Conservation (phyloP, 192 early-diverging fungal genomes). For the Backusella macrospora region DNA sequence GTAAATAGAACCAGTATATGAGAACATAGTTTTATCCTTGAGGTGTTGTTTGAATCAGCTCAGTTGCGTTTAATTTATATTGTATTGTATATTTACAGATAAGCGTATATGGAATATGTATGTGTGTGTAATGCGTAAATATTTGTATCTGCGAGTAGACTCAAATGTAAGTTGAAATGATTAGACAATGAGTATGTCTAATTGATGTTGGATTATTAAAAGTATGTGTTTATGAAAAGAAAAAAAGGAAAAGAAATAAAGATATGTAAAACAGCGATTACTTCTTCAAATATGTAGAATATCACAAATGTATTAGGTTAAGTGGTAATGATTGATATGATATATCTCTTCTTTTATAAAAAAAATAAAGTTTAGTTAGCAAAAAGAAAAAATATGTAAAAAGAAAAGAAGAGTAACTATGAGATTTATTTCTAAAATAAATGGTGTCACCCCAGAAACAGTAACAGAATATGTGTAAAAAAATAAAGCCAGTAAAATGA, state of each 20-base stretch:
- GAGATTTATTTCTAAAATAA: background rate
- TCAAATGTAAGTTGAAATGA: background rate
- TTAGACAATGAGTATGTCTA: background rate
- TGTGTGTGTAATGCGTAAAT: background rate
- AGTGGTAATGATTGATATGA: background rate
- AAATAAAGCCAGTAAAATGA: constrained; percentile 12
- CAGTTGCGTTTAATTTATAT: background rate
- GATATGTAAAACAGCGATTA: background rate
- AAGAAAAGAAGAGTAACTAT: background rate
- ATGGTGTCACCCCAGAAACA: constrained; percentile 5
- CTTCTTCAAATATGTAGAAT: background rate
- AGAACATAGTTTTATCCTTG: background rate
- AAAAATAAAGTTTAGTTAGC: background rate
- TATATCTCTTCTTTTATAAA: background rate
- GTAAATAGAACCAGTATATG: constrained; percentile 4
- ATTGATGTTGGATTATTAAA: background rate
- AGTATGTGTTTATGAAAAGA: background rate
- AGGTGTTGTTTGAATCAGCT: background rate
- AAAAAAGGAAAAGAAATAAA: background rate
- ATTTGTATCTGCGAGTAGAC: background rate
- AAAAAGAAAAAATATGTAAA: constrained; percentile 6
- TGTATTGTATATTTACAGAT: no score
- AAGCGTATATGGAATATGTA: background rate
- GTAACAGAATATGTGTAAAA: constrained; percentile 14
- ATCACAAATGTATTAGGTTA: background rate